phyloP scores from a whole-genome alignment of 2,329 filamentous ascomycete genomes.

The Pseudocercospora pini-densiflorae region DNA sequence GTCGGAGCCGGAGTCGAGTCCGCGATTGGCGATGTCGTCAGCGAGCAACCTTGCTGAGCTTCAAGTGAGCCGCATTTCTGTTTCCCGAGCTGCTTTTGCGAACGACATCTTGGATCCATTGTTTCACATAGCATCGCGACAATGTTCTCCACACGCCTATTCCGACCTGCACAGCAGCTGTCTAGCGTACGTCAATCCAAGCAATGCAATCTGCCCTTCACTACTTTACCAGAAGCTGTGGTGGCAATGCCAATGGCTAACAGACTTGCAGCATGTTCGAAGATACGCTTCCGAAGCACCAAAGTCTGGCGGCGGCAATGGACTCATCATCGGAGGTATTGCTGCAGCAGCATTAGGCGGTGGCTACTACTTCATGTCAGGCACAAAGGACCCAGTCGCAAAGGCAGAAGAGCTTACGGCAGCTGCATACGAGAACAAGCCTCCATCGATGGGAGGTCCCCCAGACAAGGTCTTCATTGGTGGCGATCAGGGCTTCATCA shows the following conservation, averaged over 20 bases:
- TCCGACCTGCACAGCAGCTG: conserved; percentile 34
- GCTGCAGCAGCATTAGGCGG: conserved; percentile 64
- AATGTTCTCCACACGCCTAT: conserved; percentile 35
- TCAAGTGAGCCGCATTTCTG: conserved; percentile 9
- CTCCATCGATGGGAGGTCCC: conserved; percentile 42
- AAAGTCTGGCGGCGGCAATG: conserved; percentile 61
- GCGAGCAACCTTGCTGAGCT: background rate
- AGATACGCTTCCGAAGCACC: conserved; percentile 71
- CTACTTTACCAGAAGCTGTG: background rate
- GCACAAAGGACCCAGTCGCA: conserved; percentile 31
- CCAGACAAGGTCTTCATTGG: conserved; percentile 69
- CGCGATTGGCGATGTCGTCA: background rate
- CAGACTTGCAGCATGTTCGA: conserved; percentile 60
- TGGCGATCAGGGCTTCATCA: conserved; percentile 87
- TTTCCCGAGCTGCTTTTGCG: background rate
- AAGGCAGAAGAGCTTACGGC: conserved; percentile 36
- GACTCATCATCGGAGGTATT: conserved; percentile 64
- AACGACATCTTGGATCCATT: background rate
- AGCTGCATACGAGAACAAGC: conserved; percentile 44
- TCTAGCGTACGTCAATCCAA: conserved; percentile 40
- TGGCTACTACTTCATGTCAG: conserved; percentile 53
- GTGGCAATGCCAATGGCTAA: conserved; percentile 17
- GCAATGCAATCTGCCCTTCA: conserved; percentile 20
- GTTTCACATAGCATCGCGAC: background rate
- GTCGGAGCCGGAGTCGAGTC: background rate